A percentile compares a stretch with the other conserved stretches of the same genome.
phyloP scores from a whole-genome alignment of 2,329 filamentous ascomycete species.

The Zasmidium citrigriseum region DNA sequence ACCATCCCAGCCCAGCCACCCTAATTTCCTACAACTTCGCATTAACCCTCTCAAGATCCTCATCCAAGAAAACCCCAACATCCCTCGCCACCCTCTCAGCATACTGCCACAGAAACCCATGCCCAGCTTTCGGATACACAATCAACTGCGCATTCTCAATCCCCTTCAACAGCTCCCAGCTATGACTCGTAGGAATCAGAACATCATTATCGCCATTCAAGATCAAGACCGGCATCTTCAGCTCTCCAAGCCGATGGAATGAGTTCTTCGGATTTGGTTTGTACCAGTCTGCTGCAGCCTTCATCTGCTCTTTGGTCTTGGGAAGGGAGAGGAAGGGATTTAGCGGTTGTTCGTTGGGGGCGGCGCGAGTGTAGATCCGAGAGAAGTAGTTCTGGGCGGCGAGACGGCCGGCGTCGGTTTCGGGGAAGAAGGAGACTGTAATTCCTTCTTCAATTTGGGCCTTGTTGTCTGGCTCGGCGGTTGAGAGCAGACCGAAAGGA shows the following conservation, averaged over 20 bases:
- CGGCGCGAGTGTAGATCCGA: neutral
- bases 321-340: neutral
- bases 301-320: neutral
- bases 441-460: neutral
- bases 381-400: slow-evolving; percentile 5
- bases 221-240: slow-evolving; percentile 8
- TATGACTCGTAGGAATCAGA: slow-evolving; percentile 5
- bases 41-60: slow-evolving; percentile 4
- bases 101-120: slow-evolving; percentile 13
- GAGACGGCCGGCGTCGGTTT: neutral
- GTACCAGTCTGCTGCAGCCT: slow-evolving; percentile 1
- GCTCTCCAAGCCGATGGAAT: slow-evolving; percentile 8
- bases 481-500: neutral
- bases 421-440: slow-evolving; percentile 2
- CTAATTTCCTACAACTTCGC: slow-evolving; percentile 2
- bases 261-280: neutral
- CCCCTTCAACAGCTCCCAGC: slow-evolving; percentile 3
- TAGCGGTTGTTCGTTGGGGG: neutral
- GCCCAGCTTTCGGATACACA: slow-evolving; percentile 9
- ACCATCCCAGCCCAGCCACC: too few species aligned
- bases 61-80: slow-evolving; percentile 1
- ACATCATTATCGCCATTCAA: slow-evolving; percentile 6
- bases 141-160: slow-evolving; percentile 10
- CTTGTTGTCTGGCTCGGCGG: neutral
- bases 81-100: slow-evolving; percentile 2